Conservation (phyloP, 805 yeast species). For the Saccharomyces eubayanus region DNA sequence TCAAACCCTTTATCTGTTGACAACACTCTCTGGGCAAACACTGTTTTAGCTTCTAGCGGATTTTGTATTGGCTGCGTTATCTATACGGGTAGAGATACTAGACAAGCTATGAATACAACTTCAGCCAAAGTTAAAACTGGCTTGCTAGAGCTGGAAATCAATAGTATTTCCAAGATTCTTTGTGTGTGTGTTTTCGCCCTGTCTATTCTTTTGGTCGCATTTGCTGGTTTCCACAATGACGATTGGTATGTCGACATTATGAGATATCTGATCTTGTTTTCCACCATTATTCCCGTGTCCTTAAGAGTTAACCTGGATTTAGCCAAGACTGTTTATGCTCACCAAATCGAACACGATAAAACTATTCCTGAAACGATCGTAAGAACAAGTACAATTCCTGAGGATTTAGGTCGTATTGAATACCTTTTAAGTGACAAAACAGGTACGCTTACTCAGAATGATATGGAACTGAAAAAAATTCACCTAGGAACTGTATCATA, state of each 20-base stretch:
- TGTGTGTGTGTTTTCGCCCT: slow-evolving; percentile 80
- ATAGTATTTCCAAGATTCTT: slow-evolving; percentile 74
- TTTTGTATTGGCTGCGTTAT: slow-evolving; percentile 80
- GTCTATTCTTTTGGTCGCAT: slow-evolving; percentile 67
- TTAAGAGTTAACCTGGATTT: slow-evolving; percentile 88
- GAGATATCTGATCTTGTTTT: slow-evolving; percentile 84
- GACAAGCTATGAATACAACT: slow-evolving; percentile 92
- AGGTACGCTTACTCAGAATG: slow-evolving; percentile 95
- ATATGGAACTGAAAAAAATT: slow-evolving; percentile 90
- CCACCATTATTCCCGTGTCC: slow-evolving; percentile 94
- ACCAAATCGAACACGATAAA: slow-evolving; percentile 83
- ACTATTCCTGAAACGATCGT: slow-evolving; percentile 83
- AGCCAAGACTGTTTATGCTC: slow-evolving; percentile 92
- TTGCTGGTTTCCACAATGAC: slow-evolving; percentile 58
- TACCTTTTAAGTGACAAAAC: slow-evolving; percentile 90
- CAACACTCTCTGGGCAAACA: slow-evolving; percentile 96
- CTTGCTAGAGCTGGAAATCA: slow-evolving; percentile 81
- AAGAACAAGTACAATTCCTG: slow-evolving; percentile 95
- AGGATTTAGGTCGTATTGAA: slow-evolving; percentile 92
- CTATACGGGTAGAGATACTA: slow-evolving; percentile 87
- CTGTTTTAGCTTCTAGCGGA: slow-evolving; percentile 85
- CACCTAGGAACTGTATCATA: slow-evolving; percentile 91
- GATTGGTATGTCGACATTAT: slow-evolving; percentile 87
- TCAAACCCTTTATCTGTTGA: slow-evolving; percentile 67
- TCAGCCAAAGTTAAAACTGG: slow-evolving; percentile 83